phyloP scores from a whole-genome alignment of 2,329 filamentous ascomycete species.

The Coniochaeta sp. region DNA sequence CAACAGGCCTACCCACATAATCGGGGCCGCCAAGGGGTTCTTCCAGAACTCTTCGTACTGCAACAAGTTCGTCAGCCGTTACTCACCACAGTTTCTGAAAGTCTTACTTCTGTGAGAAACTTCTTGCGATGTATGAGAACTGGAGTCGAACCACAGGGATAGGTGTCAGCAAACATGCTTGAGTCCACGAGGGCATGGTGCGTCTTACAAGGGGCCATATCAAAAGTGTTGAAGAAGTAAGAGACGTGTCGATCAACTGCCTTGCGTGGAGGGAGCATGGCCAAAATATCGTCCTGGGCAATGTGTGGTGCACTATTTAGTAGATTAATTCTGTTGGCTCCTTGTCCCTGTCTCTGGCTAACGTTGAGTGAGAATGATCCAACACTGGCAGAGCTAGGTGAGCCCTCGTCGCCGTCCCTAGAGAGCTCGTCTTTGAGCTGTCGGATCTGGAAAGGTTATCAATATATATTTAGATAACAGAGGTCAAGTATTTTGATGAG shows the following conservation, averaged over 20 bases:
- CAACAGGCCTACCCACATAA: conserved; percentile 35
- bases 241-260: conserved; percentile 5
- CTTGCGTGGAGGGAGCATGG: conserved; percentile 3
- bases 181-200: background rate
- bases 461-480: background rate
- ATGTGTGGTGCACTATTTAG: background rate
- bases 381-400: background rate
- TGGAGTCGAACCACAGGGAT: too few species aligned
- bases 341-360: too few species aligned
- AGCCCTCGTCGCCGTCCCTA: background rate
- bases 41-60: conserved; percentile 27
- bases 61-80: background rate
- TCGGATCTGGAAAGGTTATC: conserved; percentile 1
- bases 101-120: background rate
- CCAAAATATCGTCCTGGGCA: conserved; percentile 1
- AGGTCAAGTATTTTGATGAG: background rate
- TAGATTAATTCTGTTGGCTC: background rate
- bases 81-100: background rate
- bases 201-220: conserved; percentile 3
- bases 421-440: conserved; percentile 5
- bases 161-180: background rate
- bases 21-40: conserved; percentile 24
- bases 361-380: background rate
- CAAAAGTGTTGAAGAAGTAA: conserved; percentile 6
- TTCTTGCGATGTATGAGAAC: background rate